Base-by-base conservation (phyloP, 257 asterid species). In the Petunia axillaris region DNA sequence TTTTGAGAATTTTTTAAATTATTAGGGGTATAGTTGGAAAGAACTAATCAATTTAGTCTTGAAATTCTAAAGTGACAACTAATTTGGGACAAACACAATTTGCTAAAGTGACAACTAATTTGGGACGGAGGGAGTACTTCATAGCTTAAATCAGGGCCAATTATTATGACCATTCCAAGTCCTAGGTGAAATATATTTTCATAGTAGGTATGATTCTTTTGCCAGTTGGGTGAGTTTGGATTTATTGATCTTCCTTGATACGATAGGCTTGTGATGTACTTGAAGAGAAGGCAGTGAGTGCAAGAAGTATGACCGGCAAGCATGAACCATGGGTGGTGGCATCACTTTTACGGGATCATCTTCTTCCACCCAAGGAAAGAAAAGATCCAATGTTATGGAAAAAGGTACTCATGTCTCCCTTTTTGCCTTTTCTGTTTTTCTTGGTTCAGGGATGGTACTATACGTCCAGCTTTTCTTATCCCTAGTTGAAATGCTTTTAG, bases 311-410 rank as follows among this genome's bases (percentile, higher is more conserved):
- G 65, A 81, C 84, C 54, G 88, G 91, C 70, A 93, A 78, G 80
- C 84, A 86, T 84, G 98, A 93, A 82, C 85, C 97, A 53, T 93
- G 95, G 94, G 91, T 94, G 76, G 91, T 91, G 54, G 93, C 97
- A 66, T 93, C 97, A 35, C 88, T 93, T 90, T 87, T 95, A 87
- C 89, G 98, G 62, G 98, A 95, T 89, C 93, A 95, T 91, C 93
- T 95, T 81, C 97, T 95, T 77, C 85, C 92, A 40, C 92, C 95
- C 60, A 90, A 81, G 89, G 98, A 95, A 86, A 91, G 98, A 84
- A 95, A 89, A 84, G 83, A 93, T 82, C 90, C 90, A 60, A 66
- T 65, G 71, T 87, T 95, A 46, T 95, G 98, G 98, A 89, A 85
- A 89, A 93, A 88, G 98, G 98, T 94, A 84, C 57, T 43, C 38